A percentile compares a stretch with the other conserved stretches of the same genome.
Evolutionary conservation across 305 asterid genomes (phyloP).

Genomic region (Rubia occidens): DNA sequence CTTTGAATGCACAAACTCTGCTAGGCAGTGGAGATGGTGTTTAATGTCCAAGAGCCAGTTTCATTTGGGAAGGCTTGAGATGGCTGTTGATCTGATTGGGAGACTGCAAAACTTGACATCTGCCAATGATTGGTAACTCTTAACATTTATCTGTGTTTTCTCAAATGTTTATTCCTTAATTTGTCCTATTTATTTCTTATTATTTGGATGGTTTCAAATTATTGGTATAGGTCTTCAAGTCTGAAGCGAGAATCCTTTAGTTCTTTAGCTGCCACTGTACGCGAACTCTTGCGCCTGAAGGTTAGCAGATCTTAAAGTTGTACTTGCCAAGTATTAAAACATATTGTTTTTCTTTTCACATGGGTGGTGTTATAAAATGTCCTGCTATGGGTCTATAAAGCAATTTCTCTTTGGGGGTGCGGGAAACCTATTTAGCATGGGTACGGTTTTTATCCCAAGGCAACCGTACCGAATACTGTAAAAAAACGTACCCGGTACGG

Average conservation of each 20-base stretch:
- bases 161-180: not conserved
- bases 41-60: slow-evolving; percentile 58
- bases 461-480: too few relatives aligned
- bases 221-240: slow-evolving; percentile 34
- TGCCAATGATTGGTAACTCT: slow-evolving; percentile 38
- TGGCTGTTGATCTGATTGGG: slow-evolving; percentile 76
- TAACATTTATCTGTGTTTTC: slow-evolving; percentile 11
- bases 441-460: too few relatives aligned
- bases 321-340: not conserved
- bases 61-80: slow-evolving; percentile 70
- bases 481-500: too few relatives aligned
- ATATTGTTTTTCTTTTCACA: not conserved
- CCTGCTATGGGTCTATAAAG: not conserved
- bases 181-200: slow-evolving; percentile 10
- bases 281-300: slow-evolving; percentile 63
- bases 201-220: slow-evolving; percentile 21
- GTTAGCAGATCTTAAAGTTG: slow-evolving; percentile 29
- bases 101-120: slow-evolving; percentile 41
- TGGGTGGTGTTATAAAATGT: not conserved
- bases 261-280: slow-evolving; percentile 56
- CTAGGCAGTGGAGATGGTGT: slow-evolving; percentile 69
- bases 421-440: too few relatives aligned
- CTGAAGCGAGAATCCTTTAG: slow-evolving; percentile 29
- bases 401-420: not conserved
- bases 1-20: slow-evolving; percentile 25